Evolutionary conservation across 805 yeast genomes (phyloP), one percentile per base, ranked within the genome.

Genomic region (Wickerhamomyces mucosus): DNA sequence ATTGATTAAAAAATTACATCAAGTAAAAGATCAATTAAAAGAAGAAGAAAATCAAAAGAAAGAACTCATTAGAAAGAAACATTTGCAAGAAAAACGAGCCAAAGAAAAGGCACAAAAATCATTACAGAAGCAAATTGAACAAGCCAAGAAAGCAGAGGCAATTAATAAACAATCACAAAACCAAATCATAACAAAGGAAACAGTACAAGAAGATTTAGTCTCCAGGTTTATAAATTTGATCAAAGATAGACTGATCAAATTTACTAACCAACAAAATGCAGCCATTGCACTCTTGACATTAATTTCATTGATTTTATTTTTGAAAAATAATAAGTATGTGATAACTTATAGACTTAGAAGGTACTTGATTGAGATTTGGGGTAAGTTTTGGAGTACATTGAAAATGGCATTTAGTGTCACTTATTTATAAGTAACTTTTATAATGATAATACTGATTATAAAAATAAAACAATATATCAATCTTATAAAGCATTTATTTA

Each of bases 391-490:
- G 2, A 14, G 33, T 4, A 48, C 53, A 0, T 15, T 42, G 1
- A 31, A 40, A 23, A 50, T 50, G 54, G 54, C 51, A 1, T 39
- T 50, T 25, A 33, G 42, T 17, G 51, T 50, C 5, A 45, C 54
- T 2, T 50, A 50, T 33, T 40, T 49, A 27, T 49, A 29, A 37
- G 6, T n/a, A 10, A n/a, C 14, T 10, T 10, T 6, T 21, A 21
- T n/a, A n/a, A n/a, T n/a, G n/a, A n/a, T n/a, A n/a, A n/a, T n/a
- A n/a, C n/a, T n/a, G n/a, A n/a, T n/a, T n/a, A n/a, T n/a, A n/a
- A n/a, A n/a, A n/a, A n/a, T n/a, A n/a, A n/a, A n/a, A n/a, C n/a
- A n/a, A n/a, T n/a, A n/a, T n/a, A n/a, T n/a, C n/a, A n/a, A n/a
- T n/a, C n/a, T n/a, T n/a, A n/a, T n/a, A n/a, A n/a, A n/a, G n/a